These are phyloP conservation scores for Fusarium sp. DNA, from an alignment of 2,329 filamentous ascomycete species.

Conservation along the genomic window DNA sequence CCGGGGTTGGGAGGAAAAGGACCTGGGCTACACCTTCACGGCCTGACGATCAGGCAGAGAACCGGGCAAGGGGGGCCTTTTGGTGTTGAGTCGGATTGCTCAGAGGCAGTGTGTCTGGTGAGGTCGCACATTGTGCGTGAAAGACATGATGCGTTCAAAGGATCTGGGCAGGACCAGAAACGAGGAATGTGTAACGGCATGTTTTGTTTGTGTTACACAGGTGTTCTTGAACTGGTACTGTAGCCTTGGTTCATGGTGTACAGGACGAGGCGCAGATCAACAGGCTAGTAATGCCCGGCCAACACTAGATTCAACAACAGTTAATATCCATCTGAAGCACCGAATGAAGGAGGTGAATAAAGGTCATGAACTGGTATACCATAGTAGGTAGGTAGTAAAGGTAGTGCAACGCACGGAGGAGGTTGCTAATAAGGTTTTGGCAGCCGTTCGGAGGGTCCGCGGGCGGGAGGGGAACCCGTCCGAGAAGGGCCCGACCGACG, in stretches of 20 bases:
- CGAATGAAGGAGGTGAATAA: neutral
- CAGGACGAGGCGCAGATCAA: neutral
- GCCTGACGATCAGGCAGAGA: slow-evolving; percentile 41
- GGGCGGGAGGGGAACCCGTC: slow-evolving; percentile 33
- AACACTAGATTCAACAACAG: neutral
- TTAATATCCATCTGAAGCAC: slow-evolving; percentile 1
- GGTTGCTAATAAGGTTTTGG: slow-evolving; percentile 38
- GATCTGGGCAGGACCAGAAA: slow-evolving; percentile 40
- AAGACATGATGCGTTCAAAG: slow-evolving; percentile 33
- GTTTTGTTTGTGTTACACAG: slow-evolving; percentile 44
- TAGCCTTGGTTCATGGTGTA: slow-evolving; percentile 24
- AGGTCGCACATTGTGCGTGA: slow-evolving; percentile 17
- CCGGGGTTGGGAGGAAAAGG: slow-evolving; percentile 14
- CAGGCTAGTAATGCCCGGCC: neutral
- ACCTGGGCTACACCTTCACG: slow-evolving; percentile 26
- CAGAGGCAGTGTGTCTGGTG: slow-evolving; percentile 28
- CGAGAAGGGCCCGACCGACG: slow-evolving; percentile 40
- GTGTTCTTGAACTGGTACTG: slow-evolving; percentile 6
- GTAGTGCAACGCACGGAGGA: slow-evolving; percentile 28
- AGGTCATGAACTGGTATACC: slow-evolving; percentile 2
- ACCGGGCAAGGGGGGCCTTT: slow-evolving; percentile 15
- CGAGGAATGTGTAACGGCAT: slow-evolving; percentile 39
- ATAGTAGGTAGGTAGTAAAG: neutral
- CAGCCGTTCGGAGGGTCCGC: slow-evolving; percentile 35
- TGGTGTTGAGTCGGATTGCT: slow-evolving; percentile 27